Conservation (phyloP, 345 rosid genomes). For the Noccaea caerulescens region DNA sequence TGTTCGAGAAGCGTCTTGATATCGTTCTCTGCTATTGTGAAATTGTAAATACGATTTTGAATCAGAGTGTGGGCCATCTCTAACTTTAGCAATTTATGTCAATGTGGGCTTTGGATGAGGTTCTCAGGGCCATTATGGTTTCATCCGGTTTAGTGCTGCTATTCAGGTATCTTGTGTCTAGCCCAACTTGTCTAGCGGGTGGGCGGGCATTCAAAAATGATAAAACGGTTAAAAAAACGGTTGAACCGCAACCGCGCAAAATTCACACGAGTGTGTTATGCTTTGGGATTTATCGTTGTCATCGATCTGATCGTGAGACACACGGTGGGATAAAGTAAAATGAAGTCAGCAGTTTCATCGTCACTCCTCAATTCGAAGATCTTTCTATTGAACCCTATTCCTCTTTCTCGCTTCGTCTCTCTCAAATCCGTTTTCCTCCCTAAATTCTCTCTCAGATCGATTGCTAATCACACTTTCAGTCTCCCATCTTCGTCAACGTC, state of each 20-base stretch:
- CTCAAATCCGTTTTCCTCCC: constrained; percentile 29
- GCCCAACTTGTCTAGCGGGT: background rate
- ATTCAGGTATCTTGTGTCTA: no score
- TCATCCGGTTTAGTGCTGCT: no score
- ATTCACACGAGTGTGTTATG: background rate
- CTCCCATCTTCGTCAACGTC: constrained; percentile 33
- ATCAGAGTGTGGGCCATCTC: no score
- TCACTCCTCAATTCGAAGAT: constrained; percentile 48
- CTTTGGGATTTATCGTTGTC: background rate
- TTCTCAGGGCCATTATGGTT: no score
- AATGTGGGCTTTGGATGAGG: no score
- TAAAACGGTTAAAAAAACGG: background rate
- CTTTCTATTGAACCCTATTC: constrained; percentile 39
- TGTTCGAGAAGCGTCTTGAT: no score
- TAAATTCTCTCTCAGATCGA: constrained; percentile 23
- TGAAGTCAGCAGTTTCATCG: constrained; percentile 58
- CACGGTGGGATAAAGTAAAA: constrained; percentile 31
- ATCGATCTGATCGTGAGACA: constrained; percentile 2
- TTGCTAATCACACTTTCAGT: constrained; percentile 14
- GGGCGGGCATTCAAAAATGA: no score
- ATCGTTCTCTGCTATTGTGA: no score
- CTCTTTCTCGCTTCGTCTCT: constrained; percentile 31
- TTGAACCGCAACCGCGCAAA: background rate
- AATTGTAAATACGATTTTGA: no score
- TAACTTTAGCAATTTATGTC: no score